phyloP scores from a whole-genome alignment of 2,329 filamentous ascomycete genomes.

The Cladophialophora immunda region DNA sequence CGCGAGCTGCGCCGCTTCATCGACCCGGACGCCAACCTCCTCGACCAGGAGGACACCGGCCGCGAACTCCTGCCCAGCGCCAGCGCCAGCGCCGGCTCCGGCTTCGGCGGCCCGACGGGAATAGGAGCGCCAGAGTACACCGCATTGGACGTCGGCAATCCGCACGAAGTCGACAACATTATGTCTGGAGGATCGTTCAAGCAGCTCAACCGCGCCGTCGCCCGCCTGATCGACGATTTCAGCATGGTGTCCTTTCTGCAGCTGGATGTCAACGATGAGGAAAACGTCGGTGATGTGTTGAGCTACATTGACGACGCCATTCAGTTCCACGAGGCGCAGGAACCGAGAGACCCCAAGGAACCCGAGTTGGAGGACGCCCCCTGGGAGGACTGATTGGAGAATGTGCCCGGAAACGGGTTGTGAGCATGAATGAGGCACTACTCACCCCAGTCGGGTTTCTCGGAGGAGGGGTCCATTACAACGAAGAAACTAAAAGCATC shows the following conservation, averaged over 20 bases:
- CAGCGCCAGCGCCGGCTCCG: background rate
- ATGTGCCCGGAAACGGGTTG: background rate
- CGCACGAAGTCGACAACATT: slow-evolving; percentile 71
- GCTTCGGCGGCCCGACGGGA: background rate
- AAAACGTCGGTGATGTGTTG: slow-evolving; percentile 83
- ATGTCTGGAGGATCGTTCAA: slow-evolving; percentile 86
- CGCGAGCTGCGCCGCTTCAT: slow-evolving; percentile 90
- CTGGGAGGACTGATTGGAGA: slow-evolving; percentile 51
- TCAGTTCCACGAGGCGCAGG: slow-evolving; percentile 91
- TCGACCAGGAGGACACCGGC: slow-evolving; percentile 79
- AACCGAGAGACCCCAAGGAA: slow-evolving; percentile 79
- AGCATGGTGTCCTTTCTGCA: slow-evolving; percentile 97
- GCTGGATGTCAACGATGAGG: slow-evolving; percentile 88
- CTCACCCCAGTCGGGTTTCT: background rate
- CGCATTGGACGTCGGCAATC: slow-evolving; percentile 54
- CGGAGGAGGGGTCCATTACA: background rate
- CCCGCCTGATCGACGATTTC: slow-evolving; percentile 92
- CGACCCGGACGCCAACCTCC: slow-evolving; percentile 80
- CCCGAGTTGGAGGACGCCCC: slow-evolving; percentile 66
- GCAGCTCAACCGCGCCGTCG: slow-evolving; percentile 85
- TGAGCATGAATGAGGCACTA: background rate
- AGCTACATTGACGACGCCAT: slow-evolving; percentile 96
- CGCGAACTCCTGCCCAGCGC: slow-evolving; percentile 48
- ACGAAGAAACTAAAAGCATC: background rate
- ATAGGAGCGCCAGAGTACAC: slow-evolving; percentile 51